Conservation (phyloP, 75 land plant species). For the Azolla pinnata region DNA sequence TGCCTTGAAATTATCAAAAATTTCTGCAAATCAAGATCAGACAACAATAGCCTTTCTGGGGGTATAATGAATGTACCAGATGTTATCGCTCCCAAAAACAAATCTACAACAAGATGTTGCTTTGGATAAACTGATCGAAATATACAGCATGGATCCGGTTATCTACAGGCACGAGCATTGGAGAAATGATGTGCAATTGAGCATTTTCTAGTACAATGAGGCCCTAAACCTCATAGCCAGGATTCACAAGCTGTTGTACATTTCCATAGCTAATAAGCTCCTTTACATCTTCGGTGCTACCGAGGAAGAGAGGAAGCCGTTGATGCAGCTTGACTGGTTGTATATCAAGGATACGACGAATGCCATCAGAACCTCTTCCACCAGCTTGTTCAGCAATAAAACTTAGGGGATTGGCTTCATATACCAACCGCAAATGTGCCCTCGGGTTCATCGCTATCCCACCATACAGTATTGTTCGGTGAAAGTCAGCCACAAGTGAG, state of each 20-base stretch:
- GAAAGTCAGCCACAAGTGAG: constrained; percentile 93
- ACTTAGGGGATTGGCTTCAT: constrained; percentile 94
- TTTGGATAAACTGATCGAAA: too few species aligned
- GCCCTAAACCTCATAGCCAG: constrained; percentile 76
- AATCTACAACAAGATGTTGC: too few species aligned
- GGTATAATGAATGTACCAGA: too few species aligned
- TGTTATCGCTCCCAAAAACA: too few species aligned
- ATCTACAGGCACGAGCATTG: too few species aligned
- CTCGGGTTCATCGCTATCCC: constrained; percentile 96
- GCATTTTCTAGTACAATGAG: too few species aligned
- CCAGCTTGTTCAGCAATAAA: constrained; percentile 92
- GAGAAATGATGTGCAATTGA: too few species aligned
- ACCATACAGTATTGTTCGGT: constrained; percentile 83
- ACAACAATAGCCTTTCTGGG: too few species aligned
- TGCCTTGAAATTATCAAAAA: too few species aligned
- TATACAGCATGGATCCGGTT: too few species aligned
- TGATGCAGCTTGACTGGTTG: constrained; percentile 78
- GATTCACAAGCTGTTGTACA: constrained; percentile 86
- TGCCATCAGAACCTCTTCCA: constrained; percentile 90
- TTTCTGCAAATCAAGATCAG: too few species aligned
- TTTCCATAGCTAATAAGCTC: constrained; percentile 86
- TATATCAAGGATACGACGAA: constrained; percentile 60
- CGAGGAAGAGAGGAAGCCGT: constrained; percentile 80
- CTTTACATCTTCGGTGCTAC: constrained; percentile 70
- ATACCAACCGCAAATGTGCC: constrained; percentile 74